A percentile compares a stretch with the other conserved stretches of the same genome.
Conservation (phyloP, 331 rosid genomes). For the Quercus tomentella region DNA sequence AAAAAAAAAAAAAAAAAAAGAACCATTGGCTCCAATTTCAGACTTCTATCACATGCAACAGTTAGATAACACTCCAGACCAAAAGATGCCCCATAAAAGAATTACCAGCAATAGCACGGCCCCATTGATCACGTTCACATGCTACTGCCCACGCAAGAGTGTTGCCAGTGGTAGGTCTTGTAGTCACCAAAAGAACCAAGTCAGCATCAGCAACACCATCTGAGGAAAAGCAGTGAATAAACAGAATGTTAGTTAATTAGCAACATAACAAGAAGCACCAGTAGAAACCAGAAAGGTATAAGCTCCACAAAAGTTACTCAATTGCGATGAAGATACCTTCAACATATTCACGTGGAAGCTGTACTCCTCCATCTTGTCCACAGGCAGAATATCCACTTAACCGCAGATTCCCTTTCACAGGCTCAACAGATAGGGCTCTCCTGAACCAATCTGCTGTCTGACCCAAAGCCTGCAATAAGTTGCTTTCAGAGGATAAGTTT, state of each 20-base stretch:
- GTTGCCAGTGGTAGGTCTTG: constrained; percentile 96
- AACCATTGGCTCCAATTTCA: constrained; percentile 10
- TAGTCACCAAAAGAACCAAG: constrained; percentile 93
- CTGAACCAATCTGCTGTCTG: constrained; percentile 96
- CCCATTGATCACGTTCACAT: constrained; percentile 99
- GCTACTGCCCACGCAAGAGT: constrained; percentile 99
- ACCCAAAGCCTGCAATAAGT: constrained; percentile 73
- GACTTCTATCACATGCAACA: constrained; percentile 2
- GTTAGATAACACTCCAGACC: constrained; percentile 7
- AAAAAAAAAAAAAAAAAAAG: background rate
- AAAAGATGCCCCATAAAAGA: constrained; percentile 13
- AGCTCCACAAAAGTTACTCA: constrained; percentile 5
- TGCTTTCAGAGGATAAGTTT: constrained; percentile 22
- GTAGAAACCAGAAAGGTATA: background rate
- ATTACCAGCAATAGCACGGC: constrained; percentile 97
- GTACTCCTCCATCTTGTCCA: constrained; percentile 99
- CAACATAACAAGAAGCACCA: background rate
- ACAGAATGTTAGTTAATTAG: constrained; percentile 12
- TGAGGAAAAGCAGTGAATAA: constrained; percentile 24
- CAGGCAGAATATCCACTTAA: constrained; percentile 99
- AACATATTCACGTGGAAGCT: constrained; percentile 84
- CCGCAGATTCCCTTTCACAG: constrained; percentile 75
- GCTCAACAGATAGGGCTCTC: constrained; percentile 62
- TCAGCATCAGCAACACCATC: constrained; percentile 92
- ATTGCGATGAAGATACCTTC: constrained; percentile 59